Evolutionary conservation across 176 grass and related monocot genomes (phyloP).

Genomic region (Otatea glauca): DNA sequence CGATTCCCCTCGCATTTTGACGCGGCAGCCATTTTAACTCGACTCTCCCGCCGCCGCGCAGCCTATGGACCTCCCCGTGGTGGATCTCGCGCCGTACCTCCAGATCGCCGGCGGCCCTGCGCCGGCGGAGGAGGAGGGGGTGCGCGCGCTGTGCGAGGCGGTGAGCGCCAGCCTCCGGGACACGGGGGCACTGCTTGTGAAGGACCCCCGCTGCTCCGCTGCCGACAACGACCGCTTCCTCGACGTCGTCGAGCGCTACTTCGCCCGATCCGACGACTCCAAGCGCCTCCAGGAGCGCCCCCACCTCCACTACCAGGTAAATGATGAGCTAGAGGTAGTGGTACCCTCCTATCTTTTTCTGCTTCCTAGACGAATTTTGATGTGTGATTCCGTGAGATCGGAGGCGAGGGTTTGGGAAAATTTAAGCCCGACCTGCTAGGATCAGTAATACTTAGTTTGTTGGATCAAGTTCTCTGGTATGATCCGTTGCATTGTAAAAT

Average conservation of each 20-base stretch:
- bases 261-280: slow-evolving; percentile 74
- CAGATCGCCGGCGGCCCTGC: slow-evolving; percentile 28
- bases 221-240: slow-evolving; percentile 90
- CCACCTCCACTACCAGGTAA: slow-evolving; percentile 93
- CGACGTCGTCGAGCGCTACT: slow-evolving; percentile 94
- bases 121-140: slow-evolving; percentile 28
- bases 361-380: background rate
- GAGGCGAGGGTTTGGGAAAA: background rate
- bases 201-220: slow-evolving; percentile 89
- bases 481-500: slow-evolving; percentile 21
- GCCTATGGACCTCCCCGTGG: slow-evolving; percentile 82
- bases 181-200: slow-evolving; percentile 88
- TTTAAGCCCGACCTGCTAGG: background rate
- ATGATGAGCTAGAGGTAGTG: background rate
- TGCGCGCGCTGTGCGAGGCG: slow-evolving; percentile 71
- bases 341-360: background rate
- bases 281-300: slow-evolving; percentile 91
- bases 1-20: background rate
- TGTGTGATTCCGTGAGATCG: background rate
- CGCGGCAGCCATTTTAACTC: background rate
- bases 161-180: slow-evolving; percentile 85
- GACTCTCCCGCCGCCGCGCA: slow-evolving; percentile 56
- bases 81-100: slow-evolving; percentile 89
- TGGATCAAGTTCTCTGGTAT: background rate
- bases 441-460: background rate